phyloP scores from a whole-genome alignment of 306 rosid species.

The Cicer judaicum region DNA sequence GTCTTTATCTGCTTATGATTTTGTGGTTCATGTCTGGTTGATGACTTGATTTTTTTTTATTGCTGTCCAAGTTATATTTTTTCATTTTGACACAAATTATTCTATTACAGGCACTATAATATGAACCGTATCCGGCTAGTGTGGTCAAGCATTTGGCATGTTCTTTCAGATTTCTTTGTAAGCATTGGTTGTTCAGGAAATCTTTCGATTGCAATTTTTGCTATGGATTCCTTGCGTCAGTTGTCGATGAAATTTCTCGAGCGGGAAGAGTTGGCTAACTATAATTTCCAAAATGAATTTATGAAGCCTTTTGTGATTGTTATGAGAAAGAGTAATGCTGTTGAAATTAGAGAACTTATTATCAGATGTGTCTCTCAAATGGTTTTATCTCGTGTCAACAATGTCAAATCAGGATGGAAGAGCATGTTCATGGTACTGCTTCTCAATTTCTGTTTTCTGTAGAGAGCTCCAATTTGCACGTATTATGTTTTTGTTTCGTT shows the following conservation, averaged over 20 bases:
- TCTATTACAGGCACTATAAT: slow-evolving; percentile 85
- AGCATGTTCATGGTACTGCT: slow-evolving; percentile 98
- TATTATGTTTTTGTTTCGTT: slow-evolving; percentile 35
- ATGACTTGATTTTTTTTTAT: slow-evolving; percentile 23
- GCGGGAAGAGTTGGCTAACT: slow-evolving; percentile 96
- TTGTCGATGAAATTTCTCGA: slow-evolving; percentile 98
- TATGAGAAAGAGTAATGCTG: slow-evolving; percentile 95
- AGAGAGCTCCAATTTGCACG: slow-evolving; percentile 31
- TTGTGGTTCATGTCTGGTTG: slow-evolving; percentile 27
- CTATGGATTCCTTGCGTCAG: slow-evolving; percentile 98
- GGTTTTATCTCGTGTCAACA: slow-evolving; percentile 96
- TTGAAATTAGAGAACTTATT: slow-evolving; percentile 95
- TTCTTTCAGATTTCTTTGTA: slow-evolving; percentile 98
- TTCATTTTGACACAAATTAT: slow-evolving; percentile 52
- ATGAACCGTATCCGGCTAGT: slow-evolving; percentile 99
- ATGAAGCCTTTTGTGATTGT: slow-evolving; percentile 99
- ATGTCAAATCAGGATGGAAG: slow-evolving; percentile 99
- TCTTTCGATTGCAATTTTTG: slow-evolving; percentile 97
- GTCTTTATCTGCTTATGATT: slow-evolving; percentile 19
- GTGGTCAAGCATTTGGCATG: slow-evolving; percentile 99
- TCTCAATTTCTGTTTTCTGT: slow-evolving; percentile 39
- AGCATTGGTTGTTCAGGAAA: slow-evolving; percentile 96
- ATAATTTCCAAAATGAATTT: slow-evolving; percentile 97
- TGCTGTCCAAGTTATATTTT: slow-evolving; percentile 34
- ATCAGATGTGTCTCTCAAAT: slow-evolving; percentile 99